Conservation (phyloP, 306 rosid species). For the Quercus mongolica region DNA sequence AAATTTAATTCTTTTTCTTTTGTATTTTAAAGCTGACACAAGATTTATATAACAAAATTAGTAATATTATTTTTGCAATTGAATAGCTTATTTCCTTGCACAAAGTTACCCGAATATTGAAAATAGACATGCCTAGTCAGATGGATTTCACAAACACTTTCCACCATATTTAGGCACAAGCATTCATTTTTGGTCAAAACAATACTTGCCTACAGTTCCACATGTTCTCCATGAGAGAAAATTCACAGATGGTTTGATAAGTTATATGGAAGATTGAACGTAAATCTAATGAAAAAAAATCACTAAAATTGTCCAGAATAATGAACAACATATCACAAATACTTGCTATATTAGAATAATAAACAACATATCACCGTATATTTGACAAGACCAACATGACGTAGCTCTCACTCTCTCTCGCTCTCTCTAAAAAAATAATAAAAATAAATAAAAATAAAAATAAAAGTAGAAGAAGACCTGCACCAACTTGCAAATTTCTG, state of each 20-base stretch:
- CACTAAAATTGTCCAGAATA: background rate
- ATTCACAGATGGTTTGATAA: too few relatives aligned
- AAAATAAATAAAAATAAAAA: background rate
- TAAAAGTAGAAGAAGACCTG: background rate
- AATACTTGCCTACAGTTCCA: too few relatives aligned
- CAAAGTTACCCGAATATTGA: background rate
- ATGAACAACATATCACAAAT: slow-evolving; percentile 23
- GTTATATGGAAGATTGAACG: too few relatives aligned
- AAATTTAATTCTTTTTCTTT: too few relatives aligned
- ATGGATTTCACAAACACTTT: too few relatives aligned
- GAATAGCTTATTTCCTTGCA: background rate
- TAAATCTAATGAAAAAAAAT: background rate
- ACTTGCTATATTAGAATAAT: slow-evolving; percentile 20
- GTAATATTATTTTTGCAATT: background rate
- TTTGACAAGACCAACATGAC: slow-evolving; percentile 28
- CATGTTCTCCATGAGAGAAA: too few relatives aligned
- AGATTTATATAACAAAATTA: too few relatives aligned
- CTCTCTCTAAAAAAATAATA: background rate
- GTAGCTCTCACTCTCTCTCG: slow-evolving; percentile 10
- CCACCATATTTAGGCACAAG: too few relatives aligned
- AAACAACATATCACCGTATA: slow-evolving; percentile 27
- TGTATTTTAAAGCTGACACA: too few relatives aligned
- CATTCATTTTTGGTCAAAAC: too few relatives aligned
- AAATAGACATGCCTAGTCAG: background rate
- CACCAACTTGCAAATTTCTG: background rate